Evolutionary conservation across 768 basidiomycete genomes (phyloP).

Genomic region (Mycena chlorophos): DNA sequence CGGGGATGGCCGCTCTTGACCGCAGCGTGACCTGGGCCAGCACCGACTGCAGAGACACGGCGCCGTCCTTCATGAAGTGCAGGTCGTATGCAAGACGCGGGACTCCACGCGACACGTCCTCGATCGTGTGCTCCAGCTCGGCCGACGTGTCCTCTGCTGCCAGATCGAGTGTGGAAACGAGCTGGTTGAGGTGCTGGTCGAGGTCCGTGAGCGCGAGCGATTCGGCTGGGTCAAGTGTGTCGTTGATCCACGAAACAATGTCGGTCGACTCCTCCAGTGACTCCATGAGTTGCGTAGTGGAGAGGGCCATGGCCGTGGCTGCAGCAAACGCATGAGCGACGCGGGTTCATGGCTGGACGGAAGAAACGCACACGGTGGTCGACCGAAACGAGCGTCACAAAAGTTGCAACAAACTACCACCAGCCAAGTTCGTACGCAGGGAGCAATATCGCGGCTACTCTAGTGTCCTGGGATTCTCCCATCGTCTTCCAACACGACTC

Average conservation of each 20-base stretch:
- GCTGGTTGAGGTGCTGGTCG: slow-evolving; percentile 71
- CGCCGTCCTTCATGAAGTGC: slow-evolving; percentile 95
- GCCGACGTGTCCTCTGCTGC: slow-evolving; percentile 87
- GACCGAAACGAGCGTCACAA: background rate
- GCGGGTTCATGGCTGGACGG: background rate
- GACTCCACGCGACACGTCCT: slow-evolving; percentile 88
- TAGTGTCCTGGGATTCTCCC: slow-evolving; percentile 51
- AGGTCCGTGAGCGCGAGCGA: slow-evolving; percentile 53
- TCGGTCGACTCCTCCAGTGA: slow-evolving; percentile 63
- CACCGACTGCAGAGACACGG: slow-evolving; percentile 68
- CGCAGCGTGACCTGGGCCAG: slow-evolving; percentile 63
- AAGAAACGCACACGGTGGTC: slow-evolving; percentile 1
- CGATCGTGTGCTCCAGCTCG: slow-evolving; percentile 83
- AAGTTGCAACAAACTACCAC: slow-evolving; percentile 9
- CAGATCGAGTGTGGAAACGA: slow-evolving; percentile 80
- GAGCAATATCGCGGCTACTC: slow-evolving; percentile 54
- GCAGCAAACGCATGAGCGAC: background rate
- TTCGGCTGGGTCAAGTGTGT: slow-evolving; percentile 45
- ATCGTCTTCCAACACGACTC: slow-evolving; percentile 71
- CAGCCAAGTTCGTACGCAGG: slow-evolving; percentile 45
- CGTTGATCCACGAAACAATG: slow-evolving; percentile 72
- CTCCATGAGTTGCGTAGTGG: slow-evolving; percentile 47
- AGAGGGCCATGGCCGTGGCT: background rate
- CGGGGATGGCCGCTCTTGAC: slow-evolving; percentile 51
- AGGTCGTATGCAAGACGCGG: slow-evolving; percentile 93